Evolutionary conservation across 2,329 filamentous ascomycete species (phyloP).

Genomic region (Penicillium expansum): DNA sequence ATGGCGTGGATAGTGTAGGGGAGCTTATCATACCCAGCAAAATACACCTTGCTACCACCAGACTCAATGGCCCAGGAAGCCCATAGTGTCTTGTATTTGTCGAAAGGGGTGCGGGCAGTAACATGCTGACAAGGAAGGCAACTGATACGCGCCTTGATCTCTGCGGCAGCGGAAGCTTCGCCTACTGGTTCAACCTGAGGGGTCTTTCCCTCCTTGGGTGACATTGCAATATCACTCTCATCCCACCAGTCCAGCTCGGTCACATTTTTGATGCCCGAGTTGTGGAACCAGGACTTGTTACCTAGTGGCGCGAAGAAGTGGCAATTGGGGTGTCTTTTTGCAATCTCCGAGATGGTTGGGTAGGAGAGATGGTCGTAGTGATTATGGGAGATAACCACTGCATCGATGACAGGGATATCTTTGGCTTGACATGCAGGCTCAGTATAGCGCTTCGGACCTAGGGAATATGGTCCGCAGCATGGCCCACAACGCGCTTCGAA

Average conservation of each 20-base stretch:
- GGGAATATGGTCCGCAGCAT: conserved; percentile 72
- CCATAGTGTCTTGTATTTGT: conserved; percentile 79
- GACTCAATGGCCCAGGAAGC: conserved; percentile 78
- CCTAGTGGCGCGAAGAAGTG: conserved; percentile 88
- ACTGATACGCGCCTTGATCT: conserved; percentile 69
- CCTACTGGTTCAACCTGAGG: conserved; percentile 31
- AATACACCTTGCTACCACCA: conserved; percentile 76
- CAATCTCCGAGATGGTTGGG: conserved; percentile 68
- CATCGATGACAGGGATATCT: conserved; percentile 64
- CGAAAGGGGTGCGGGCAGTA: conserved; percentile 65
- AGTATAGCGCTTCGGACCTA: conserved; percentile 76
- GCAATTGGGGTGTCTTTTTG: conserved; percentile 68
- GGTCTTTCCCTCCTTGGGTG: conserved; percentile 33
- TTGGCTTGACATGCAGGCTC: conserved; percentile 70
- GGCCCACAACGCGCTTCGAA: conserved; percentile 86
- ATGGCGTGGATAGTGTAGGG: background rate
- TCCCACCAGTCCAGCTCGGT: conserved; percentile 98
- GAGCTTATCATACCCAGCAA: conserved; percentile 57
- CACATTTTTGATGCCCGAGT: conserved; percentile 68
- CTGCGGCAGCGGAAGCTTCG: conserved; percentile 26
- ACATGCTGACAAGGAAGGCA: conserved; percentile 85
- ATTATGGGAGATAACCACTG: conserved; percentile 75
- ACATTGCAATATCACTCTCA: conserved; percentile 68
- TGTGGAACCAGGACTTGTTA: conserved; percentile 76
- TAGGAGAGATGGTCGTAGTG: conserved; percentile 92